Conservation (phyloP, 768 basidiomycete species). For the Xanthoconium stramineum region DNA sequence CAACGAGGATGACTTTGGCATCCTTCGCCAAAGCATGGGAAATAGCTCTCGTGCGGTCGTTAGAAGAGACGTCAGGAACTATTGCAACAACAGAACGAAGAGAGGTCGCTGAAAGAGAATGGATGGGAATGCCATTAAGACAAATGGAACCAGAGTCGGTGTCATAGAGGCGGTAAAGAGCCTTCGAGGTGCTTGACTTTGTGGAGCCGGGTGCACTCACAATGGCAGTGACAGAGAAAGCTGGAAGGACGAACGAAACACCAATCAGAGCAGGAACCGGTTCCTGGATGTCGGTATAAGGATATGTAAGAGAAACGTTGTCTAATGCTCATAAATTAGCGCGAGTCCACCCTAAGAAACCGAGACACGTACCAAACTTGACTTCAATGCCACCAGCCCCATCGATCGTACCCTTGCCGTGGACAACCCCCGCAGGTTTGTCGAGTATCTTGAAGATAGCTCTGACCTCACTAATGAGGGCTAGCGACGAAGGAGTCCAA, state of each 20-base stretch:
- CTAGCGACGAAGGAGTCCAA: slow-evolving; percentile 50
- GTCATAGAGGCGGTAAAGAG: slow-evolving; percentile 93
- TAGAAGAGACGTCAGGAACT: slow-evolving; percentile 73
- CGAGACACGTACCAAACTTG: slow-evolving; percentile 66
- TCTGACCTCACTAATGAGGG: slow-evolving; percentile 73
- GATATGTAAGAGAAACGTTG: slow-evolving; percentile 83
- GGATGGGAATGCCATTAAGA: slow-evolving; percentile 85
- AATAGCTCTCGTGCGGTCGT: slow-evolving; percentile 21
- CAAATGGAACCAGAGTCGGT: slow-evolving; percentile 74
- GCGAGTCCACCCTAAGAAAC: too few species aligned
- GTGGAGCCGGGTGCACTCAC: slow-evolving; percentile 83
- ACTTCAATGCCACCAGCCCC: slow-evolving; percentile 73
- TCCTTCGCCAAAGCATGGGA: slow-evolving; percentile 25
- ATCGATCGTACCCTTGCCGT: slow-evolving; percentile 74
- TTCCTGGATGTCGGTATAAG: slow-evolving; percentile 50
- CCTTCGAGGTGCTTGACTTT: slow-evolving; percentile 81
- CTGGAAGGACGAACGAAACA: slow-evolving; percentile 86
- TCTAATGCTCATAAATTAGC: slow-evolving; percentile 39
- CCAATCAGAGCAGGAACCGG: slow-evolving; percentile 59
- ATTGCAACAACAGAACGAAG: slow-evolving; percentile 82
- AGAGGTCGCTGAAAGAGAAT: slow-evolving; percentile 79
- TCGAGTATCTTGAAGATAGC: slow-evolving; percentile 76
- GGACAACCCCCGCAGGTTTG: slow-evolving; percentile 81
- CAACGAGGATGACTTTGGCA: slow-evolving; percentile 25
- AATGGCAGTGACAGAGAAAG: slow-evolving; percentile 83